These are phyloP conservation scores for Bauhinia variegata DNA, from an alignment of 306 rosid genomes.

Conservation along the genomic window DNA sequence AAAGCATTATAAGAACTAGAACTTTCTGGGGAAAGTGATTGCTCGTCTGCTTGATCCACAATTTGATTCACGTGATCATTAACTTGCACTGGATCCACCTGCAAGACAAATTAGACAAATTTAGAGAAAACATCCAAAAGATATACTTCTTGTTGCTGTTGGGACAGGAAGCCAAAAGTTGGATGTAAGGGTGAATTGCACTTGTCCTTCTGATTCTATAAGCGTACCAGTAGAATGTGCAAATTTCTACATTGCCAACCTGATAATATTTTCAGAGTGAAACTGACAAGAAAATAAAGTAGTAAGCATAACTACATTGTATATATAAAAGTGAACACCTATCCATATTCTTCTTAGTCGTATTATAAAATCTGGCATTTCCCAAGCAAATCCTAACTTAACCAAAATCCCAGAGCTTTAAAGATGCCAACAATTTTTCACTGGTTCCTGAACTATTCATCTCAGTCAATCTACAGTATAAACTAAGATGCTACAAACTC, in stretches of 20 bases:
- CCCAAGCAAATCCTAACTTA: background rate
- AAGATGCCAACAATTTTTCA: background rate
- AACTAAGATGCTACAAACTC: background rate
- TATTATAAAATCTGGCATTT: background rate
- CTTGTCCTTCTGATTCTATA: slow-evolving; percentile 17
- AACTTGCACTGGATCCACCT: slow-evolving; percentile 61
- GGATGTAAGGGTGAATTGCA: slow-evolving; percentile 12
- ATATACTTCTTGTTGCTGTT: slow-evolving; percentile 3
- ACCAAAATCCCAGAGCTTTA: background rate
- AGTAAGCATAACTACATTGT: background rate
- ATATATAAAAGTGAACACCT: slow-evolving; percentile 1
- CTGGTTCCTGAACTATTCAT: background rate
- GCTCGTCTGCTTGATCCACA: slow-evolving; percentile 52
- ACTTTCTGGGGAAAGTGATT: slow-evolving; percentile 50
- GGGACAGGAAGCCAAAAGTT: background rate
- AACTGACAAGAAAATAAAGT: slow-evolving; percentile 12
- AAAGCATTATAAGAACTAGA: slow-evolving; percentile 53
- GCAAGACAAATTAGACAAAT: slow-evolving; percentile 37
- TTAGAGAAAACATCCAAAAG: slow-evolving; percentile 18
- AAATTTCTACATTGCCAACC: slow-evolving; percentile 12
- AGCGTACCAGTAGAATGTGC: slow-evolving; percentile 13
- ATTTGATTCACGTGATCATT: slow-evolving; percentile 40
- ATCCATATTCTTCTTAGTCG: background rate
- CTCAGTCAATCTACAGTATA: background rate
- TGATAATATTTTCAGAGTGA: slow-evolving; percentile 21